These are phyloP conservation scores for Nadsonia starkeyi-henricii DNA, from an alignment of 1,139 yeast genomes.

Conservation along the genomic window DNA sequence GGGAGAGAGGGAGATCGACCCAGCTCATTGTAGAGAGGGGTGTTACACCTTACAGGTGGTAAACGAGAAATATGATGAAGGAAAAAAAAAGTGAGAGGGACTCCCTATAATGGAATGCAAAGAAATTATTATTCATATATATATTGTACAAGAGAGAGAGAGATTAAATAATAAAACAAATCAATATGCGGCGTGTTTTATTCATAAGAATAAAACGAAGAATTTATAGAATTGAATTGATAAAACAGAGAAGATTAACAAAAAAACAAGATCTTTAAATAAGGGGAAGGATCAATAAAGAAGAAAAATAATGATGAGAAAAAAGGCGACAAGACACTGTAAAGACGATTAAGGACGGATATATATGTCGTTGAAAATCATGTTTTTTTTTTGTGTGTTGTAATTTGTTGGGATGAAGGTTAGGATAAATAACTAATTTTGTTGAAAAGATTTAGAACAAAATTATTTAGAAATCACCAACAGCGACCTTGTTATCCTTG, in stretches of 20 bases:
- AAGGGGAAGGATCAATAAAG: neutral
- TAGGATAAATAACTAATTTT: too few relatives aligned
- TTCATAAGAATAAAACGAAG: too few relatives aligned
- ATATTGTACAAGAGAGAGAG: neutral
- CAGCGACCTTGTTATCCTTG: slow-evolving; percentile 6
- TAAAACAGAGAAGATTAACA: too few relatives aligned
- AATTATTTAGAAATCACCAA: slow-evolving; percentile 6
- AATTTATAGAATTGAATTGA: too few relatives aligned
- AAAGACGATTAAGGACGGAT: neutral
- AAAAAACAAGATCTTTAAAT: neutral
- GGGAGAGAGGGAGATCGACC: too few relatives aligned
- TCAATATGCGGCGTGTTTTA: too few relatives aligned
- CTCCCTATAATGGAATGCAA: neutral
- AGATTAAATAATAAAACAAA: neutral
- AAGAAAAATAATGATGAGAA: neutral
- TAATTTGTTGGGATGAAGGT: neutral
- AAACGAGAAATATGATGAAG: too few relatives aligned
- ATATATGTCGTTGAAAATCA: neutral
- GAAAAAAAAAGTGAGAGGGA: neutral
- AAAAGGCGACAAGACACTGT: neutral
- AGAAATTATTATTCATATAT: neutral
- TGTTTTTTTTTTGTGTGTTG: neutral
- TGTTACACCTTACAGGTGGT: too few relatives aligned
- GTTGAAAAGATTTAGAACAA: neutral
- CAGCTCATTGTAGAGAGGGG: too few relatives aligned